Conservation (phyloP, 805 yeast genomes). For the Ogataea siamensis region DNA sequence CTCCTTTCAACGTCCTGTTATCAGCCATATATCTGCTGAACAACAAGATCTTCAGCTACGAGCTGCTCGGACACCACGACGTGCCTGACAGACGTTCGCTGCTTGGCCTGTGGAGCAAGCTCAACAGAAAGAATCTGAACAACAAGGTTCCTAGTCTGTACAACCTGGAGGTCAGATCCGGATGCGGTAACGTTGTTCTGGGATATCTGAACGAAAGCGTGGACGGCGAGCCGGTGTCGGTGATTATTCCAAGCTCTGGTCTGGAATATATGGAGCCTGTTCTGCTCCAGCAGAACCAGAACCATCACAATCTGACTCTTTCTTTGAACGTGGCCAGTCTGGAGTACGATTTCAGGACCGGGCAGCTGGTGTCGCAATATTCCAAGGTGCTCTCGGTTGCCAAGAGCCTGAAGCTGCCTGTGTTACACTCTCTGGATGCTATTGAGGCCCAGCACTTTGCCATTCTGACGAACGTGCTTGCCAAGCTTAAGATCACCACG, state of each 20-base stretch:
- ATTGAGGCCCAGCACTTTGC: constrained; percentile 68
- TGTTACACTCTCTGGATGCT: constrained; percentile 62
- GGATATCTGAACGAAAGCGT: constrained; percentile 53
- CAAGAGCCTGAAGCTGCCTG: constrained; percentile 59
- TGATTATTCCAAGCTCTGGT: constrained; percentile 66
- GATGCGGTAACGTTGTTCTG: constrained; percentile 75
- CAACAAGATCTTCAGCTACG: constrained; percentile 64
- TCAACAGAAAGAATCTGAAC: constrained; percentile 48
- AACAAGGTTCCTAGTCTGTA: constrained; percentile 62
- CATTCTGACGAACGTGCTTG: constrained; percentile 60
- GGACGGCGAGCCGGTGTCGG: constrained; percentile 26
- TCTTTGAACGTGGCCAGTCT: constrained; percentile 74
- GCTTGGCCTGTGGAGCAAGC: constrained; percentile 63
- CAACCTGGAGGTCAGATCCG: constrained; percentile 70
- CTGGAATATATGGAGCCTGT: constrained; percentile 66
- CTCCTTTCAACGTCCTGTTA: constrained; percentile 52
- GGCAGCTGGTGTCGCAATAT: constrained; percentile 62
- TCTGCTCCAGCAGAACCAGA: constrained; percentile 39
- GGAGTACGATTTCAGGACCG: constrained; percentile 56
- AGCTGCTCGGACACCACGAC: constrained; percentile 48
- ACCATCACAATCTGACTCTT: constrained; percentile 46
- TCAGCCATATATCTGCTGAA: constrained; percentile 53
- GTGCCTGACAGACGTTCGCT: constrained; percentile 44
- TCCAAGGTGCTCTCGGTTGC: constrained; percentile 61
- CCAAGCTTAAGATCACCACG: constrained; percentile 61